Percentiles rank a stretch among this genome's conserved stretches.
Evolutionary conservation across 169 alveolate genomes (phyloP).

Genomic region (Plasmodium adleri): DNA sequence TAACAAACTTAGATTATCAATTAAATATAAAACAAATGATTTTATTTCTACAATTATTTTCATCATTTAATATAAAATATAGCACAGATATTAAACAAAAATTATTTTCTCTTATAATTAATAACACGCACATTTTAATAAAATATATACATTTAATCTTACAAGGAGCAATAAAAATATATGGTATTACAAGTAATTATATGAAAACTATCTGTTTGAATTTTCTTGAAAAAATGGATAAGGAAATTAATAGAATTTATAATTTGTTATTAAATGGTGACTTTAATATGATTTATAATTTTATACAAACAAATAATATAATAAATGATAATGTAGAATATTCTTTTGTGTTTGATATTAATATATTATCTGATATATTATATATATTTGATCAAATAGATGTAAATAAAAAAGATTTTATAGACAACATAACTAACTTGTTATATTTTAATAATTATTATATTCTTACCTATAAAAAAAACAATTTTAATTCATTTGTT

Average conservation of each 20-base stretch:
- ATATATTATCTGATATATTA: constrained; percentile 19
- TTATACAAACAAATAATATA: neutral
- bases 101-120: constrained; percentile 34
- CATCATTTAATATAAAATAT: constrained; percentile 55
- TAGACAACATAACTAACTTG: constrained; percentile 21
- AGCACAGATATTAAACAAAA: constrained; percentile 57
- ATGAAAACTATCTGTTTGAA: constrained; percentile 44
- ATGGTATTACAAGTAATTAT: constrained; percentile 49
- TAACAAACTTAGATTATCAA: constrained; percentile 43
- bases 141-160: constrained; percentile 9
- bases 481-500: constrained; percentile 43
- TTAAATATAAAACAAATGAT: constrained; percentile 43
- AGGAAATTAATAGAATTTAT: constrained; percentile 18
- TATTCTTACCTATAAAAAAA: constrained; percentile 40
- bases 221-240: constrained; percentile 57
- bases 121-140: neutral
- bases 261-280: constrained; percentile 7
- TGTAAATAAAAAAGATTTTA: constrained; percentile 52
- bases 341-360: constrained; percentile 13
- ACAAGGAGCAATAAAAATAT: constrained; percentile 23
- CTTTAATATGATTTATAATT: neutral
- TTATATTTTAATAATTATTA: constrained; percentile 30
- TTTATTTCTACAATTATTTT: constrained; percentile 36
- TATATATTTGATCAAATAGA: constrained; percentile 77
- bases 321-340: neutral